These are phyloP conservation scores for Paraphoma sp. DNA, from an alignment of 2,329 filamentous ascomycete species.

Conservation along the genomic window DNA sequence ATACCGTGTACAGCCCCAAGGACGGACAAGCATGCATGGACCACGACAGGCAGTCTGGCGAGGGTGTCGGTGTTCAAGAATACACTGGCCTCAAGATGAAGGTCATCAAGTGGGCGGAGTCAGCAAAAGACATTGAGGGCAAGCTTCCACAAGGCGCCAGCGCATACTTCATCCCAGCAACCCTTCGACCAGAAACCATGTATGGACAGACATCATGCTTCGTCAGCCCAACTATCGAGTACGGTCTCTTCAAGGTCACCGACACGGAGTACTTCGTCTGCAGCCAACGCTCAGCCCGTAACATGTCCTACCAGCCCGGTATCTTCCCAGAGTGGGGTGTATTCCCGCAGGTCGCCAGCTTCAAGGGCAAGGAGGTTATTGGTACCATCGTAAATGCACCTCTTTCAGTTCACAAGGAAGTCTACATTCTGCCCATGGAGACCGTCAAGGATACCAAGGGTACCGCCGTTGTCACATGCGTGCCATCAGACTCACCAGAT, in stretches of 20 bases:
- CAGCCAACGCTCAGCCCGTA: slow-evolving; percentile 82
- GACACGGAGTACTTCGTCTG: slow-evolving; percentile 78
- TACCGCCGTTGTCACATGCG: slow-evolving; percentile 93
- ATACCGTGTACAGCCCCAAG: slow-evolving; percentile 89
- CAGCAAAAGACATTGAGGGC: slow-evolving; percentile 72
- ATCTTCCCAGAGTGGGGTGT: slow-evolving; percentile 80
- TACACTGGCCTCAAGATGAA: slow-evolving; percentile 93
- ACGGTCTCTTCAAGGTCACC: slow-evolving; percentile 81
- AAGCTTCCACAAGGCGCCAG: slow-evolving; percentile 81
- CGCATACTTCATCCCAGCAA: slow-evolving; percentile 90
- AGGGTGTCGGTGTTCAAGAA: slow-evolving; percentile 85
- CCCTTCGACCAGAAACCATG: slow-evolving; percentile 95
- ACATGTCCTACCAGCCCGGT: slow-evolving; percentile 90
- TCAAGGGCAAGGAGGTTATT: slow-evolving; percentile 80
- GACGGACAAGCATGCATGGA: slow-evolving; percentile 89
- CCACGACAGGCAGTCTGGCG: slow-evolving; percentile 81
- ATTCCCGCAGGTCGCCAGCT: slow-evolving; percentile 75
- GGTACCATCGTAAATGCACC: slow-evolving; percentile 91
- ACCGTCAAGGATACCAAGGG: slow-evolving; percentile 91
- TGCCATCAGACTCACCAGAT: slow-evolving; percentile 94
- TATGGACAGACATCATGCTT: slow-evolving; percentile 98
- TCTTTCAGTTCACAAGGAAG: slow-evolving; percentile 78
- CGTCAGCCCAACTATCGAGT: slow-evolving; percentile 86
- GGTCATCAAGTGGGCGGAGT: slow-evolving; percentile 85
- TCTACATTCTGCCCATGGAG: slow-evolving; percentile 94